phyloP scores from a whole-genome alignment of 306 rosid species.

The Vigna radiata region DNA sequence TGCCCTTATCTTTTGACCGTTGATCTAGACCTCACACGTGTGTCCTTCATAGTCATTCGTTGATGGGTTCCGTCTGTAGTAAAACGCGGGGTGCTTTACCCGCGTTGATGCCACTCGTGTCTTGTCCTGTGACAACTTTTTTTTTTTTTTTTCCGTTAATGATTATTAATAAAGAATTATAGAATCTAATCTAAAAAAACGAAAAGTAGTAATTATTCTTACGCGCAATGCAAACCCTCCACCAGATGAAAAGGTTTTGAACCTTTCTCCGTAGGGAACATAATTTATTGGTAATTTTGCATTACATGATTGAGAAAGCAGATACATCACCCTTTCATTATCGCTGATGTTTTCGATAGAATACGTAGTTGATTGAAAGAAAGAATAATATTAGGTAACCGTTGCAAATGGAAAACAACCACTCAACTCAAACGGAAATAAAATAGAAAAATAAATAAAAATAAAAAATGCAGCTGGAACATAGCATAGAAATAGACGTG shows the following conservation, averaged over 20 bases:
- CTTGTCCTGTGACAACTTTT: not conserved
- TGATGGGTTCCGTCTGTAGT: not conserved
- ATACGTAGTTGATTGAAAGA: slow-evolving; percentile 22
- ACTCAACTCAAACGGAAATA: slow-evolving; percentile 18
- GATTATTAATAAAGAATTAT: not conserved
- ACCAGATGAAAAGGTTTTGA: slow-evolving; percentile 5
- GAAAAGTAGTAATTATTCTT: not conserved
- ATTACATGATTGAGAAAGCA: not conserved
- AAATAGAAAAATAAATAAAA: not conserved
- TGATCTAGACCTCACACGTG: slow-evolving; percentile 25
- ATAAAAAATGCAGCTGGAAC: slow-evolving; percentile 11
- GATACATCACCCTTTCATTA: not conserved
- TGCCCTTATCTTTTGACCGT: slow-evolving; percentile 12
- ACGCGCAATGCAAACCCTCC: not conserved
- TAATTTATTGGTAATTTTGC: not conserved
- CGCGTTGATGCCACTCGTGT: slow-evolving; percentile 11
- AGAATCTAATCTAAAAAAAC: not conserved
- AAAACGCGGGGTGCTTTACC: slow-evolving; percentile 23
- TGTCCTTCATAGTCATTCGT: not conserved
- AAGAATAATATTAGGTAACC: slow-evolving; percentile 36
- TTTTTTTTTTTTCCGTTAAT: not conserved
- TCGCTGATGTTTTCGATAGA: too few species aligned
- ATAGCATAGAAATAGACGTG: slow-evolving; percentile 25
- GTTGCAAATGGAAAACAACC: slow-evolving; percentile 57
- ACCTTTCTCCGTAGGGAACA: not conserved